A percentile compares a stretch with the other conserved stretches of the same genome.
phyloP scores from a whole-genome alignment of 2,329 filamentous ascomycete species.

The Hortaea werneckii region DNA sequence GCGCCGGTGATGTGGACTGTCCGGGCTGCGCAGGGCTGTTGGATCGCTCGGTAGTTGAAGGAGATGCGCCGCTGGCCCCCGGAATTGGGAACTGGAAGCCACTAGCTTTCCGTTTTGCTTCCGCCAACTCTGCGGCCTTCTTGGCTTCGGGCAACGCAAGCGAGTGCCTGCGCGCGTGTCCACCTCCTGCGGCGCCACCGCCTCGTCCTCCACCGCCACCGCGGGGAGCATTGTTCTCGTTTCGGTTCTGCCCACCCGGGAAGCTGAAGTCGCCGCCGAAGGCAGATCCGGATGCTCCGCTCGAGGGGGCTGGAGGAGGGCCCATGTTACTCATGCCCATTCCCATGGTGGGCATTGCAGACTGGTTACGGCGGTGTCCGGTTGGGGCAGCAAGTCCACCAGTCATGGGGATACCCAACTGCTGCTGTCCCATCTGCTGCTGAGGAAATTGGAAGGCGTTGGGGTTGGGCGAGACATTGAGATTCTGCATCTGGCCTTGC shows the following conservation, averaged over 20 bases:
- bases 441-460: slow-evolving; percentile 82
- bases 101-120: slow-evolving; percentile 90
- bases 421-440: slow-evolving; percentile 50
- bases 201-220: slow-evolving; percentile 53
- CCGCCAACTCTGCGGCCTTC: slow-evolving; percentile 90
- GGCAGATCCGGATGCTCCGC: slow-evolving; percentile 63
- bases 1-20: slow-evolving; percentile 5
- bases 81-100: slow-evolving; percentile 90
- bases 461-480: slow-evolving; percentile 53
- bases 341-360: slow-evolving; percentile 83
- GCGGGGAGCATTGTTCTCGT: slow-evolving; percentile 57
- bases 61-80: slow-evolving; percentile 45
- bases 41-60: slow-evolving; percentile 41
- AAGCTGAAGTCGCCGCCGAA: slow-evolving; percentile 66
- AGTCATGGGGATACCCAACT: slow-evolving; percentile 61
- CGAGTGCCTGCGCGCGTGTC: slow-evolving; percentile 89
- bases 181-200: slow-evolving; percentile 55
- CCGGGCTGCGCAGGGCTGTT: slow-evolving; percentile 44
- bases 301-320: slow-evolving; percentile 68
- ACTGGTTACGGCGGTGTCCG: slow-evolving; percentile 95
- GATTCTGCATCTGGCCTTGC: slow-evolving; percentile 68
- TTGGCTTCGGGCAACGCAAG: slow-evolving; percentile 91
- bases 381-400: slow-evolving; percentile 61
- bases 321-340: slow-evolving; percentile 78
- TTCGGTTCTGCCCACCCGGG: slow-evolving; percentile 31